Percentiles rank a stretch among this genome's conserved stretches.
These are phyloP conservation scores for Rhizopogon rudus DNA, from an alignment of 768 basidiomycete genomes.

Conservation along the genomic window DNA sequence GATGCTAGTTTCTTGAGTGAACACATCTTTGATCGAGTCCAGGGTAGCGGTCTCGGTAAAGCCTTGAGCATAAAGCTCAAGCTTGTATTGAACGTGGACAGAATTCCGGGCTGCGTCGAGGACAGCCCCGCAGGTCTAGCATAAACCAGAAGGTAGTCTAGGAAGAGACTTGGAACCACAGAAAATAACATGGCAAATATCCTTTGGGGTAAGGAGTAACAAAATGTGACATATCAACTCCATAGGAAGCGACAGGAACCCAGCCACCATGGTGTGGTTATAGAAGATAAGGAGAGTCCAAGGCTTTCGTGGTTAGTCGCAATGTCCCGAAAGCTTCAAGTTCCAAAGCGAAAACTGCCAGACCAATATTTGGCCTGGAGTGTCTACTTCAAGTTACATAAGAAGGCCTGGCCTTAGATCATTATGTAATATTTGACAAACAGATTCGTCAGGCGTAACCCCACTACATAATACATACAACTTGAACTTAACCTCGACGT, in stretches of 20 bases:
- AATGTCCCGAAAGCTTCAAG: no score
- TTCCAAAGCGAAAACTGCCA: no score
- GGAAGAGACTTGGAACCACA: neutral
- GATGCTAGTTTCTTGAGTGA: neutral
- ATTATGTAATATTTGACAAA: no score
- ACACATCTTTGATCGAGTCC: neutral
- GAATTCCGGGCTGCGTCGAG: neutral
- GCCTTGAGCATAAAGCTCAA: neutral
- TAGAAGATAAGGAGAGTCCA: no score
- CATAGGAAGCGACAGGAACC: neutral
- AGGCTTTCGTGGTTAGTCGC: no score
- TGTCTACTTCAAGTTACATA: no score
- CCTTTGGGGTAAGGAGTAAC: neutral
- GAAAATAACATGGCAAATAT: neutral
- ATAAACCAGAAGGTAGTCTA: no score
- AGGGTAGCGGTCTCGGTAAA: neutral
- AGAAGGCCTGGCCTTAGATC: no score
- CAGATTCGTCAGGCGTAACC: no score
- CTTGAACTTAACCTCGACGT: no score
- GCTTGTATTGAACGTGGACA: neutral
- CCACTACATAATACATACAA: no score
- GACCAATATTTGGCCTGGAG: no score
- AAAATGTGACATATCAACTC: neutral
- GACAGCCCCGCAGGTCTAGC: neutral
- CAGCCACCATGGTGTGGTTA: neutral